Evolutionary conservation across 2,329 filamentous ascomycete genomes (phyloP), one percentile per base, ranked within the genome.

Genomic region (Alternaria rosae): DNA sequence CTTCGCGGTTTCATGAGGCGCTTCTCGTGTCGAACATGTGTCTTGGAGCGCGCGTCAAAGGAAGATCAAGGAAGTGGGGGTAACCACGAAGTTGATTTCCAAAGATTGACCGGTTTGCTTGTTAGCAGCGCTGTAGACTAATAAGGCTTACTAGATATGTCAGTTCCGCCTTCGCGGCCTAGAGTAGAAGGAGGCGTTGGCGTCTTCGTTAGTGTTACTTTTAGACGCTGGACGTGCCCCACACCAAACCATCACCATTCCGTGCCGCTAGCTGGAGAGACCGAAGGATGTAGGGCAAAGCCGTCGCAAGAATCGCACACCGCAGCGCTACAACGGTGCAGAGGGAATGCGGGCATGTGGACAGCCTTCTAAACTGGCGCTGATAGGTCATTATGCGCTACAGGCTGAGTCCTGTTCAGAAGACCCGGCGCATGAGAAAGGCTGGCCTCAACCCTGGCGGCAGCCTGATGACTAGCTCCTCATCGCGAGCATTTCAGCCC

Each of bases 401-500:
- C 45, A 17, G 32, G 60, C 61, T 48, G 54, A 35, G 47, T 28
- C 28, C 42, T 57, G 70, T 69, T 57, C 70, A 72, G 58, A 66
- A 69, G 71, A 73, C 68, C 47, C 62, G 56, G 59, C 58, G 65
- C 65, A 61, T 63, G 61, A 65, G 59, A 56, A 50, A 35, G 21
- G 42, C 58, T 54, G 58, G 56, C 67, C 64, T 69, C 65, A 67
- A 52, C 69, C 68, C 64, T 65, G 55, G 65, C 67, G 60, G 65
- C 60, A 65, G 65, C 70, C 70, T 73, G 70, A 71, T 71, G 69
- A 73, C 70, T 73, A 73, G 70, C 70, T 69, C 66, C 68, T n/a
- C n/a, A 67, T 72, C 65, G 64, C 63, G 66, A 62, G 60, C 53
- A 67, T 72, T 68, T 62, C 59, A 66, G 67, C 70, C 71, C 71